Evolutionary conservation across 192 early-diverging fungal genomes (phyloP).

Genomic region (Linnemannia schmuckeri): DNA sequence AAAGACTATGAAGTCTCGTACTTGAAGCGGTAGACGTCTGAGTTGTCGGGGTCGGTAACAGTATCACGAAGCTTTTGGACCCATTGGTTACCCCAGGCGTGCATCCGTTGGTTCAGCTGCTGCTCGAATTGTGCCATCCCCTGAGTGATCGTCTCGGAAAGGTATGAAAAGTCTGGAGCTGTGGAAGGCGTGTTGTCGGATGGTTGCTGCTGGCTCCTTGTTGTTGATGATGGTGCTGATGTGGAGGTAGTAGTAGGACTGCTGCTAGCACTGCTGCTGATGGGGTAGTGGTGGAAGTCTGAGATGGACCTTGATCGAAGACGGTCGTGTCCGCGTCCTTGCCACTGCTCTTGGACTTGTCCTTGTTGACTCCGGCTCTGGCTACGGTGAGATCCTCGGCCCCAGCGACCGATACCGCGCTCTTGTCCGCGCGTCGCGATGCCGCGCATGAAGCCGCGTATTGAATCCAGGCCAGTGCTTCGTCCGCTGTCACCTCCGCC

Average conservation of each 20-base stretch:
- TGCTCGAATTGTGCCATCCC: constrained; percentile 17
- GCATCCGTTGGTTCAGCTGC: constrained; percentile 19
- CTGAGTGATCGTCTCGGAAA: constrained; percentile 13
- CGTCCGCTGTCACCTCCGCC: neutral
- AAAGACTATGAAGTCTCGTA: neutral
- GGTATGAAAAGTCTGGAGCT: neutral
- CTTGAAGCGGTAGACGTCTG: neutral
- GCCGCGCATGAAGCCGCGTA: neutral
- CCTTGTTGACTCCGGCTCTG: neutral
- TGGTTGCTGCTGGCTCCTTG: neutral
- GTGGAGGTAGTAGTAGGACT: neutral
- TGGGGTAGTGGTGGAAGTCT: neutral
- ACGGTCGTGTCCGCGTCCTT: neutral
- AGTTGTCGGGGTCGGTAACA: neutral
- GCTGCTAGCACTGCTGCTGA: neutral
- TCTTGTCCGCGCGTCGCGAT: neutral
- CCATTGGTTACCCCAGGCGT: constrained; percentile 7
- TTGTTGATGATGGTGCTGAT: neutral
- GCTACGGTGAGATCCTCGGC: neutral
- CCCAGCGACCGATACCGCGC: neutral
- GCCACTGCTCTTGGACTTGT: neutral
- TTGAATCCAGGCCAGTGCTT: neutral
- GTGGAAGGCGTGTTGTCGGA: too few relatives aligned
- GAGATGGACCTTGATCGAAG: neutral
- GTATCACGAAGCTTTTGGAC: neutral